phyloP scores from a whole-genome alignment of 306 rosid genomes.

The Begonia peltatifolia region DNA sequence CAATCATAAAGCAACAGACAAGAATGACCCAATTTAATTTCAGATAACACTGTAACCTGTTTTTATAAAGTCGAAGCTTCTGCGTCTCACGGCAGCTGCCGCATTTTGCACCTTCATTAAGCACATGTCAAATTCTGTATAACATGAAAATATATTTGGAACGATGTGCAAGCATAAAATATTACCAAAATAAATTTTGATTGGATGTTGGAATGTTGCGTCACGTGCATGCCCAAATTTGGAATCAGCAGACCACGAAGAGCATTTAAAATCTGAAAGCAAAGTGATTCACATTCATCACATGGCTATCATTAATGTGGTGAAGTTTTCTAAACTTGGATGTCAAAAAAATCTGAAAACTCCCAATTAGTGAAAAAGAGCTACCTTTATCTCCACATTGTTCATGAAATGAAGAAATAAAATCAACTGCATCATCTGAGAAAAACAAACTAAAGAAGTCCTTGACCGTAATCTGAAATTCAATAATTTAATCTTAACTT shows the following conservation, averaged over 20 bases:
- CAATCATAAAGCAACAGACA: too few relatives aligned
- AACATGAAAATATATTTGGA: too few relatives aligned
- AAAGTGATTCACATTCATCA: neutral
- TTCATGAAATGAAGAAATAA: conserved; percentile 47
- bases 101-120: conserved; percentile 62
- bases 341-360: too few relatives aligned
- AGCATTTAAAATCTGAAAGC: conserved; percentile 53
- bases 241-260: conserved; percentile 53
- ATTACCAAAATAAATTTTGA: conserved; percentile 84
- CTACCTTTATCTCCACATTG: conserved; percentile 92
- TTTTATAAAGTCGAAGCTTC: conserved; percentile 51
- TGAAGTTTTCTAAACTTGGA: too few relatives aligned
- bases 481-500: conserved; percentile 9
- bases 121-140: neutral
- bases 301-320: too few relatives aligned
- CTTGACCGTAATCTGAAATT: conserved; percentile 74
- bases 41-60: conserved; percentile 35
- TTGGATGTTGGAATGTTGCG: conserved; percentile 82
- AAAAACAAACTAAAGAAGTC: conserved; percentile 69
- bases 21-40: too few relatives aligned
- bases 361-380: neutral
- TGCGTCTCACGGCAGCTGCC: conserved; percentile 78
- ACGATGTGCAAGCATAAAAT: neutral
- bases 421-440: conserved; percentile 52
- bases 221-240: conserved; percentile 67